These are phyloP conservation scores for Pluteus cervinus DNA, from an alignment of 768 basidiomycete genomes.

Conservation along the genomic window DNA sequence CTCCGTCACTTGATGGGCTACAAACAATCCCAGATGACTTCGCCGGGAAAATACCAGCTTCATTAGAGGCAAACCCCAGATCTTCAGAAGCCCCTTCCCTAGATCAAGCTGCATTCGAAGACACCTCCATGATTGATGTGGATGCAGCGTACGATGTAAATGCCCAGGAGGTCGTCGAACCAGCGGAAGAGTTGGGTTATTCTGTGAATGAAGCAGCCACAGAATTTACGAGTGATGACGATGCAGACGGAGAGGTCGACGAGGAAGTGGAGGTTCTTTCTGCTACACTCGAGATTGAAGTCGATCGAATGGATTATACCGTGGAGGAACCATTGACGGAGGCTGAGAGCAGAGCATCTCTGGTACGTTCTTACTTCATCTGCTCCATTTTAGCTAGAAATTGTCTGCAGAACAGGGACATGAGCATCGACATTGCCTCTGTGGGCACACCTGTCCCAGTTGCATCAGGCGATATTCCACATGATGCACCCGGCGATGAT, in stretches of 20 bases:
- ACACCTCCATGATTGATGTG: slow-evolving; percentile 9
- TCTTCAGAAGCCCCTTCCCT: no score
- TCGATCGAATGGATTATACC: slow-evolving; percentile 9
- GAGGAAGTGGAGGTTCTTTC: slow-evolving; percentile 2
- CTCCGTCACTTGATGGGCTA: no score
- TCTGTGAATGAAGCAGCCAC: slow-evolving; percentile 1
- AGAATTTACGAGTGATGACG: slow-evolving; percentile 9
- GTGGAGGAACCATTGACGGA: slow-evolving; percentile 25
- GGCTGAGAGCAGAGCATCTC: slow-evolving; percentile 21
- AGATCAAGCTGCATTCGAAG: no score
- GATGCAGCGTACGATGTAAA: slow-evolving; percentile 1
- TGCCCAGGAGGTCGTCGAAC: slow-evolving; percentile 3
- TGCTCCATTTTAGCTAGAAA: background rate
- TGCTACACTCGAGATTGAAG: background rate
- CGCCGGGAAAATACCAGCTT: no score
- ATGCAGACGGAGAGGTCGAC: slow-evolving; percentile 11
- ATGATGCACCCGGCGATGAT: slow-evolving; percentile 8
- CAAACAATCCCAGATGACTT: no score
- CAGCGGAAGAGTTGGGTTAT: background rate
- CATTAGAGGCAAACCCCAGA: no score
- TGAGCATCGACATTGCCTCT: no score
- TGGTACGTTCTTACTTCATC: slow-evolving; percentile 18
- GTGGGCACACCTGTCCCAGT: no score
- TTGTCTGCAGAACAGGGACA: no score
- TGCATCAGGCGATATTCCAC: no score